Evolutionary conservation across 768 basidiomycete genomes (phyloP).

Genomic region (Lactifluus rugatus): DNA sequence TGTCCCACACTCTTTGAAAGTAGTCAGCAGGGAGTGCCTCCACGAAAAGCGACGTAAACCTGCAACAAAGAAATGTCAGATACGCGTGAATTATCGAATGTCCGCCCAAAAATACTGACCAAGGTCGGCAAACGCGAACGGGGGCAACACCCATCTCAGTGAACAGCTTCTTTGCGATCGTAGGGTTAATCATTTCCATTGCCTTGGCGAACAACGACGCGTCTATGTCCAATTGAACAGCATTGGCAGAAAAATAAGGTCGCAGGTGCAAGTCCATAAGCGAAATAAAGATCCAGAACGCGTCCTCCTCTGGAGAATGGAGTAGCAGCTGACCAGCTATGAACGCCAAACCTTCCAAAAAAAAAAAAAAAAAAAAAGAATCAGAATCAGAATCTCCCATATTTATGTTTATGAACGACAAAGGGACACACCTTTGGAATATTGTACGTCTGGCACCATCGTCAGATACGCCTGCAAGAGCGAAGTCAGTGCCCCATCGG

Average conservation of each 20-base stretch:
- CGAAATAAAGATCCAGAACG: constrained; percentile 84
- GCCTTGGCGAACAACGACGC: constrained; percentile 59
- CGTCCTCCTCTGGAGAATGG: constrained; percentile 78
- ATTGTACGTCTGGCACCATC: constrained; percentile 80
- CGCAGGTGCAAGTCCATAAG: constrained; percentile 81
- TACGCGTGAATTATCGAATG: not conserved
- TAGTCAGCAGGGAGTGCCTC: constrained; percentile 54
- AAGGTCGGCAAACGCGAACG: constrained; percentile 47
- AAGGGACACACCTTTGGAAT: constrained; percentile 42
- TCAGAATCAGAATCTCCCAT: not conserved
- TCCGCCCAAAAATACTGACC: constrained; percentile 34
- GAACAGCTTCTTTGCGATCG: constrained; percentile 57
- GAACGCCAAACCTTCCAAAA: constrained; percentile 46
- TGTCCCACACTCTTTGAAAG: constrained; percentile 70
- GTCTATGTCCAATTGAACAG: constrained; percentile 67
- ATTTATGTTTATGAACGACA: not conserved
- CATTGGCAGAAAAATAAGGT: constrained; percentile 55
- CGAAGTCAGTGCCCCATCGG: constrained; percentile 45
- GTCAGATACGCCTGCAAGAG: constrained; percentile 59
- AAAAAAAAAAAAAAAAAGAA: not conserved
- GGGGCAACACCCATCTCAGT: constrained; percentile 54
- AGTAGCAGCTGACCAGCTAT: constrained; percentile 65
- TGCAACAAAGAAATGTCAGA: constrained; percentile 22
- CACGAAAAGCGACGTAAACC: constrained; percentile 69
- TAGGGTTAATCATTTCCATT: constrained; percentile 52